Evolutionary conservation across 139 green algal genomes (phyloP), one percentile per base, ranked within the genome.

Genomic region (Coccomyxa sp.): DNA sequence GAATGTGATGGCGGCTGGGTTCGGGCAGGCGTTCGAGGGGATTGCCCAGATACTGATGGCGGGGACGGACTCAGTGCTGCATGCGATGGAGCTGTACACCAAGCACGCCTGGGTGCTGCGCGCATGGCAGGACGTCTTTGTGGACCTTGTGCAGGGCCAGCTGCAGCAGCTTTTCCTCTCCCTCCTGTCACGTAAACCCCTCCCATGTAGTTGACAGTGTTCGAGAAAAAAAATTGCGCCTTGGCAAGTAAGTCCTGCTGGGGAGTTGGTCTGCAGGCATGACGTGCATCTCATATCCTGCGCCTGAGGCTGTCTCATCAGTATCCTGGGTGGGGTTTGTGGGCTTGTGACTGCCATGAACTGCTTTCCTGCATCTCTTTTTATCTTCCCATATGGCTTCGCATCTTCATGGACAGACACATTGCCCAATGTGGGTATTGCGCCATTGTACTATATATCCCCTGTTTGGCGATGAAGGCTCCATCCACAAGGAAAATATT

Each of bases 101-200:
- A 68, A 81, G 67, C 85, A 91, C 67, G 58, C 77, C 27, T 90
- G 84, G 86, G 84, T 92, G 71, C 87, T 96, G 79, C 79, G 68
- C 25, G 60, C 78, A 58, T 95, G 88, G 89, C 82, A 84, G 27
- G 91, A 93, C 60, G 81, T 87, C 78, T 94, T 93, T 82, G 87
- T 91, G 16, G 90, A 93, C 58, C 58, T 89, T 31, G 86, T 96
- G 68, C 92, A 95, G 82, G 90, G 88, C 13, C 86, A 93, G 76
- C 84, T 95, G 81, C 89, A 92, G 78, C 79, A 88, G 63, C 84
- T 93, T n/a, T 93, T 95, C 86, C 82, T 90, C 31, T 85, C 83
- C 1, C 83, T 92, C 27, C 51, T 90, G 0, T 32, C 79, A 67
- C 30, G 83, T 83, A 58, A 38, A 75, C 81, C 67, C 30, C 60